These are phyloP conservation scores for Morella rubra DNA, from an alignment of 306 rosid genomes.

Conservation along the genomic window DNA sequence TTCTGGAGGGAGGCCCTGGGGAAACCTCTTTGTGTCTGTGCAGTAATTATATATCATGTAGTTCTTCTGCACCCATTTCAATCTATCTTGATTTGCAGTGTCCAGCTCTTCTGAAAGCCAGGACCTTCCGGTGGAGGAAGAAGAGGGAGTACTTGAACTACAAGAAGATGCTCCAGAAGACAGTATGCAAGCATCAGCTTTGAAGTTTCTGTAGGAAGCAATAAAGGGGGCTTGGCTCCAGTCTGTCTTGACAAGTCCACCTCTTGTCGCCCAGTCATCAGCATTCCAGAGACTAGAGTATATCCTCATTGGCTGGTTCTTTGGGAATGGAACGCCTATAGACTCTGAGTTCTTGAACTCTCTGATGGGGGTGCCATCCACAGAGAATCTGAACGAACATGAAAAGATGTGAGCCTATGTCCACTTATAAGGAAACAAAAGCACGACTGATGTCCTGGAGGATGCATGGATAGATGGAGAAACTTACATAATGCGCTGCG, in stretches of 20 bases:
- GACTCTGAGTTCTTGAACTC: too few relatives aligned
- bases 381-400: too few relatives aligned
- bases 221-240: constrained; percentile 66
- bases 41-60: constrained; percentile 76
- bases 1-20: constrained; percentile 45
- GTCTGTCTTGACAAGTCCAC: constrained; percentile 71
- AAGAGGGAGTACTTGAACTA: constrained; percentile 11
- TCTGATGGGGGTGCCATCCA: too few relatives aligned
- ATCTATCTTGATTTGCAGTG: constrained; percentile 25
- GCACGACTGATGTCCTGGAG: too few relatives aligned
- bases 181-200: constrained; percentile 29
- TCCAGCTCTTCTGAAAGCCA: constrained; percentile 28
- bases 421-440: too few relatives aligned
- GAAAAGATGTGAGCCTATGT: too few relatives aligned
- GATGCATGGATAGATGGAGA: too few relatives aligned
- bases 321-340: too few relatives aligned
- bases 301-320: too few relatives aligned
- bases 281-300: too few relatives aligned
- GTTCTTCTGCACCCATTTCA: constrained; percentile 55
- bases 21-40: constrained; percentile 41
- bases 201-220: constrained; percentile 63
- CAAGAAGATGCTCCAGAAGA: constrained; percentile 40
- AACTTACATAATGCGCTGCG: constrained; percentile 46
- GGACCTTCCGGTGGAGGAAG: not conserved
- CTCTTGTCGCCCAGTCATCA: constrained; percentile 38